These are phyloP conservation scores for Mortierella sp. DNA, from an alignment of 371 early-diverging fungal genomes.

Conservation along the genomic window DNA sequence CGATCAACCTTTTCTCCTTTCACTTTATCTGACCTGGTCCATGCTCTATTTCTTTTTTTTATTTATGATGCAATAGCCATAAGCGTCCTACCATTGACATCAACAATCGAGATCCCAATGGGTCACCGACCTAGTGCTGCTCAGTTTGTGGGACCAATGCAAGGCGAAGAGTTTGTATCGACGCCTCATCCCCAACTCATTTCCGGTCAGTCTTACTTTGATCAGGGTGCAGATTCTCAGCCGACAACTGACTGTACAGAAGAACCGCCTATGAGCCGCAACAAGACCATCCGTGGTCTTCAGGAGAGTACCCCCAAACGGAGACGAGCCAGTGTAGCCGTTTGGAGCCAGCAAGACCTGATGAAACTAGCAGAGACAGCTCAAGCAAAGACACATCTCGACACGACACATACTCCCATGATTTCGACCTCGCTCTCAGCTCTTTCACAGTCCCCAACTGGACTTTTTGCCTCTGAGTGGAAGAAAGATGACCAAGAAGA, in stretches of 20 bases:
- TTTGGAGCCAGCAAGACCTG: slow-evolving; percentile 83
- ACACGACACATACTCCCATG: slow-evolving; percentile 7
- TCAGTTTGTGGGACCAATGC: too few species aligned
- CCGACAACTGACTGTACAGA: neutral
- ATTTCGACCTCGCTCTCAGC: slow-evolving; percentile 13
- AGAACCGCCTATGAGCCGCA: slow-evolving; percentile 33
- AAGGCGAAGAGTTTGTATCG: neutral
- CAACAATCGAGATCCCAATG: slow-evolving; percentile 10
- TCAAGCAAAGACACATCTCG: slow-evolving; percentile 20
- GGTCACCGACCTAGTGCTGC: slow-evolving; percentile 10
- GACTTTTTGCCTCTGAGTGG: neutral
- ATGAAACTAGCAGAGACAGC: slow-evolving; percentile 61
- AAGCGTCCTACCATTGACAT: slow-evolving; percentile 42
- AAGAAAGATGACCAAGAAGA: slow-evolving; percentile 1
- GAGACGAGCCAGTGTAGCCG: slow-evolving; percentile 82
- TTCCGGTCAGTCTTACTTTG: slow-evolving; percentile 7
- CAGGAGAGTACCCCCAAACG: slow-evolving; percentile 56
- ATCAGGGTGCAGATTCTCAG: slow-evolving; percentile 9
- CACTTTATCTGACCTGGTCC: too few species aligned
- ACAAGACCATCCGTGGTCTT: slow-evolving; percentile 49
- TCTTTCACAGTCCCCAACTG: too few species aligned
- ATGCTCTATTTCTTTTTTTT: too few species aligned
- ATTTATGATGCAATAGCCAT: slow-evolving; percentile 14
- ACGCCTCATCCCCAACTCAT: neutral
- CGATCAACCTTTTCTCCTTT: neutral